Conservation (phyloP, 805 yeast genomes). For the Maudiozyma turicensis region DNA sequence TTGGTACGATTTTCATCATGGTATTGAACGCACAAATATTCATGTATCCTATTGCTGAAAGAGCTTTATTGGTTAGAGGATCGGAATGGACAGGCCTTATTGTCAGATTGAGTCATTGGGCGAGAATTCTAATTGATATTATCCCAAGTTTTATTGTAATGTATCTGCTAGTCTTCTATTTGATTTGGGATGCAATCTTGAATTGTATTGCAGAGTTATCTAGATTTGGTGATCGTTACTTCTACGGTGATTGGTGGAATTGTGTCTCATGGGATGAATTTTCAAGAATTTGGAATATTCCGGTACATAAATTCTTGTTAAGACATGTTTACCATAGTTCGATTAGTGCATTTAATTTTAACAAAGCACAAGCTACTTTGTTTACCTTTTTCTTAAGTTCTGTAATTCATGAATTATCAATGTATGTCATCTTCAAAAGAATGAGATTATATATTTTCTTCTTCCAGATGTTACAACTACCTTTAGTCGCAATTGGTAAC, state of each 20-base stretch:
- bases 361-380: conserved; percentile 60
- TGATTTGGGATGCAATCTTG: conserved; percentile 92
- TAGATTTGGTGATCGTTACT: conserved; percentile 78
- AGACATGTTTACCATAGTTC: conserved; percentile 93
- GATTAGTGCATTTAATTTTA: conserved; percentile 61
- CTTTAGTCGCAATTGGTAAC: conserved; percentile 45
- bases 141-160: conserved; percentile 71
- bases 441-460: conserved; percentile 73
- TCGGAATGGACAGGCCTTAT: conserved; percentile 16
- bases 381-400: conserved; percentile 74
- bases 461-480: conserved; percentile 84
- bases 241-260: conserved; percentile 98
- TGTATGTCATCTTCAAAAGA: conserved; percentile 78
- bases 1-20: conserved; percentile 83
- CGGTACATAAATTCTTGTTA: conserved; percentile 80
- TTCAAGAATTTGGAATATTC: conserved; percentile 88
- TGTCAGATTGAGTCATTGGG: conserved; percentile 19
- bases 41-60: conserved; percentile 64
- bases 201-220: conserved; percentile 87
- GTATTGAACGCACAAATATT: conserved; percentile 67
- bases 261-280: conserved; percentile 89
- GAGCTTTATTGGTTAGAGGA: conserved; percentile 52
- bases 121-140: conserved; percentile 46
- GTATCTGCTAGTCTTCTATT: conserved; percentile 70
- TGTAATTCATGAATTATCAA: conserved; percentile 79